Evolutionary conservation across 208 protist genomes (phyloP).

Genomic region (Dictyostelium gargantuum): DNA sequence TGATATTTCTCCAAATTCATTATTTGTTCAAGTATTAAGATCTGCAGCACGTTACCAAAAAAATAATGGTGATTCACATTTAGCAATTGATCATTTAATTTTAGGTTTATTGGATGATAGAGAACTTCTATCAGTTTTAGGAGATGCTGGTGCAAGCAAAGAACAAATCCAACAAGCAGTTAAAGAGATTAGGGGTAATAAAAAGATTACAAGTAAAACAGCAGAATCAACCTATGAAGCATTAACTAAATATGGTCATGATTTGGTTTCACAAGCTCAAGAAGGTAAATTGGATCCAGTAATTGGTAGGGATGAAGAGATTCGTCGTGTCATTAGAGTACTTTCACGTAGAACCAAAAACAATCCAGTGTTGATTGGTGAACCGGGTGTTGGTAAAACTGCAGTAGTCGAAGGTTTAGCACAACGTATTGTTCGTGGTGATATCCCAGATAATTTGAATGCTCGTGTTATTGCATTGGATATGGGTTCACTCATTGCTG

Average conservation of each 20-base stretch:
- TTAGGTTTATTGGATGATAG: constrained; percentile 35
- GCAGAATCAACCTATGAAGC: constrained; percentile 81
- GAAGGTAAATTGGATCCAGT: constrained; percentile 97
- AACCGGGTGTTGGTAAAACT: constrained; percentile 86
- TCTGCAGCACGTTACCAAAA: constrained; percentile 48
- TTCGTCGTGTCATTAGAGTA: constrained; percentile 95
- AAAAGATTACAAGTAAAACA: constrained; percentile 47
- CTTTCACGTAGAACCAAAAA: constrained; percentile 96
- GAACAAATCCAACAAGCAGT: constrained; percentile 28
- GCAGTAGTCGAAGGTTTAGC: constrained; percentile 94
- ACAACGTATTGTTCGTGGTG: constrained; percentile 92
- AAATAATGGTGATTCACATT: constrained; percentile 66
- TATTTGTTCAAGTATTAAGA: constrained; percentile 36
- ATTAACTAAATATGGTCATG: constrained; percentile 96
- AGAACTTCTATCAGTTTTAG: not conserved
- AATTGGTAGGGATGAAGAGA: constrained; percentile 99
- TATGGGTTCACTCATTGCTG: constrained; percentile 98
- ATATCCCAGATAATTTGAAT: constrained; percentile 90
- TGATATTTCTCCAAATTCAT: constrained; percentile 48
- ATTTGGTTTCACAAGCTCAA: constrained; percentile 93
- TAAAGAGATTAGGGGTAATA: constrained; percentile 50
- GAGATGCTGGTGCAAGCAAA: constrained; percentile 29
- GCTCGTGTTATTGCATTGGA: constrained; percentile 92
- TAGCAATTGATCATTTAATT: constrained; percentile 63
- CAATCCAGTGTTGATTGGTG: constrained; percentile 99